Evolutionary conservation across 495 filamentous ascomycete species (phyloP).

Genomic region (Hyphodiscus hymeniophilus): DNA sequence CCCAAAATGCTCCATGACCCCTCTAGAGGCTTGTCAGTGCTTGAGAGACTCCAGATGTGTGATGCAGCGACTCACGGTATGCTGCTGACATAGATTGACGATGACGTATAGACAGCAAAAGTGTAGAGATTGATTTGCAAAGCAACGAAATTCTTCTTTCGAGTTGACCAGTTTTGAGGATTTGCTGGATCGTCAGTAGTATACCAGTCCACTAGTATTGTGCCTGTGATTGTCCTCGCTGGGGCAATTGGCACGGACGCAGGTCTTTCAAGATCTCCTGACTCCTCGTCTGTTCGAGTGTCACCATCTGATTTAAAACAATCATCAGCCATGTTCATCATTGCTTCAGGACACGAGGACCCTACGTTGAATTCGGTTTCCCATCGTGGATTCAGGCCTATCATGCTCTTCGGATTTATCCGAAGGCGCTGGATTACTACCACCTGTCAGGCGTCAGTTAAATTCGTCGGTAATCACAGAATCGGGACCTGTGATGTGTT

Average conservation of each 20-base stretch:
- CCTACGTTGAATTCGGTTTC: too few relatives aligned
- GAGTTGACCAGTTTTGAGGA: slow-evolving; percentile 43
- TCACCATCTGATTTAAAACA: too few relatives aligned
- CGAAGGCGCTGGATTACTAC: too few relatives aligned
- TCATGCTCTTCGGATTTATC: too few relatives aligned
- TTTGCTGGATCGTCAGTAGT: slow-evolving; percentile 41
- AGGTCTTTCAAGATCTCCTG: slow-evolving; percentile 9
- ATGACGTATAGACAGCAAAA: slow-evolving; percentile 37
- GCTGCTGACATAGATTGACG: slow-evolving; percentile 37
- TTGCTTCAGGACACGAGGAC: too few relatives aligned
- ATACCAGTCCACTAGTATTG: slow-evolving; percentile 51
- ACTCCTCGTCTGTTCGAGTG: not conserved
- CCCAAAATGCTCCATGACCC: slow-evolving; percentile 38
- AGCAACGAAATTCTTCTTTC: slow-evolving; percentile 30
- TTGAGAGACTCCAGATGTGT: not conserved
- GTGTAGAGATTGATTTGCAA: slow-evolving; percentile 41
- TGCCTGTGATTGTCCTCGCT: slow-evolving; percentile 30
- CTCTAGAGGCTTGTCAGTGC: slow-evolving; percentile 6
- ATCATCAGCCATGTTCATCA: too few relatives aligned
- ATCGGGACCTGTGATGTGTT: too few relatives aligned
- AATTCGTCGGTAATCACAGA: too few relatives aligned
- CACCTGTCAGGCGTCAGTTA: too few relatives aligned
- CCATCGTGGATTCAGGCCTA: too few relatives aligned
- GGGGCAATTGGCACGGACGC: slow-evolving; percentile 37
- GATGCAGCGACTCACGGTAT: slow-evolving; percentile 11